Evolutionary conservation across 257 asterid genomes (phyloP).

Genomic region (Asclepias syriaca): DNA sequence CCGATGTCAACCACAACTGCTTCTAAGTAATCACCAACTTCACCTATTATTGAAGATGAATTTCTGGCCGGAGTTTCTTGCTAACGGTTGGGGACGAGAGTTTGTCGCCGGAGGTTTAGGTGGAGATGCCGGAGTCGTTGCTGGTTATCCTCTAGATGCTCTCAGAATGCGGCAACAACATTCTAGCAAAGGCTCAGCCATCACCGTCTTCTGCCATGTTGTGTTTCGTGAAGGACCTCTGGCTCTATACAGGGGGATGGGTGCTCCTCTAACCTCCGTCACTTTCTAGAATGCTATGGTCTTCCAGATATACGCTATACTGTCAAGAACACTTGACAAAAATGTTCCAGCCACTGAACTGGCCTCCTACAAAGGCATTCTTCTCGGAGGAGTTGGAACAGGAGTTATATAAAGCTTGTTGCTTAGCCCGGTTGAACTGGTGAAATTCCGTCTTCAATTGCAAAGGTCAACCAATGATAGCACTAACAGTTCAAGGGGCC

Average conservation of each 20-base stretch:
- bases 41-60: no score
- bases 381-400: slow-evolving; percentile 57
- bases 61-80: slow-evolving; percentile 73
- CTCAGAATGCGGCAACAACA: slow-evolving; percentile 68
- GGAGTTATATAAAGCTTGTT: slow-evolving; percentile 65
- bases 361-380: slow-evolving; percentile 56
- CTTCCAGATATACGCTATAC: slow-evolving; percentile 58
- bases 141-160: slow-evolving; percentile 83
- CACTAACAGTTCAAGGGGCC: slow-evolving; percentile 35
- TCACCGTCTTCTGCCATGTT: slow-evolving; percentile 40
- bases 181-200: slow-evolving; percentile 41
- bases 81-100: slow-evolving; percentile 67
- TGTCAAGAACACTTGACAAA: slow-evolving; percentile 46
- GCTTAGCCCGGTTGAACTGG: slow-evolving; percentile 66
- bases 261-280: slow-evolving; percentile 68
- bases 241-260: slow-evolving; percentile 80
- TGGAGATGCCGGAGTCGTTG: slow-evolving; percentile 61
- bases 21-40: no score
- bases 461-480: slow-evolving; percentile 22
- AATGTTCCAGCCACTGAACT: slow-evolving; percentile 27
- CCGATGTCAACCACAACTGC: no score
- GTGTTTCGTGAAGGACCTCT: slow-evolving; percentile 49
- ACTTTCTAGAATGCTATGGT: slow-evolving; percentile 77
- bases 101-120: slow-evolving; percentile 86
- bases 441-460: slow-evolving; percentile 71